phyloP scores from a whole-genome alignment of 768 basidiomycete species.

The Mycena venus region DNA sequence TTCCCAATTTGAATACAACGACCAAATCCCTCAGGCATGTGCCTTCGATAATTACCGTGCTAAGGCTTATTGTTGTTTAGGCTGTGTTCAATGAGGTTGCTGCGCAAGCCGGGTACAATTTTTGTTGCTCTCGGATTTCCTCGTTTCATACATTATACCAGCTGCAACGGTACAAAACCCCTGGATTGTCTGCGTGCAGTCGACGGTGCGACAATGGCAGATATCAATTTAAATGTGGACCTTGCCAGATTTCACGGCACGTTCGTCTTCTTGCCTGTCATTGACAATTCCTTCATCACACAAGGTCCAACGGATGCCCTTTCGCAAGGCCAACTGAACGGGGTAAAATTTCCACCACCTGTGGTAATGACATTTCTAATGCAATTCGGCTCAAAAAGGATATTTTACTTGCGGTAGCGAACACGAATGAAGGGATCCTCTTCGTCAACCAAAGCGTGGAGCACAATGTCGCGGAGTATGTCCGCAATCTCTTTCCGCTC shows the following conservation, averaged over 20 bases:
- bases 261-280: constrained; percentile 47
- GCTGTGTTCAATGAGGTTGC: background rate
- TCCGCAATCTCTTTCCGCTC: constrained; percentile 36
- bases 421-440: constrained; percentile 38
- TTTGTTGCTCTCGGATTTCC: background rate
- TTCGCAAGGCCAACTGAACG: constrained; percentile 5
- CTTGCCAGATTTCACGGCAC: background rate
- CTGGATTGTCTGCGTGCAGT: background rate
- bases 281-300: constrained; percentile 49
- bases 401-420: constrained; percentile 38
- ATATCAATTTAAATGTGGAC: background rate
- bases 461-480: constrained; percentile 27
- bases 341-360: background rate
- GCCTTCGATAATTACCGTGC: background rate
- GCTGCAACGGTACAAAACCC: background rate
- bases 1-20: constrained; percentile 48
- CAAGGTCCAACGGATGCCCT: constrained; percentile 47
- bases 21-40: constrained; percentile 7
- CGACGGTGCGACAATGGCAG: background rate
- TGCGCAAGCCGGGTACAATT: background rate
- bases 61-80: background rate
- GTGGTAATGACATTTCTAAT: background rate
- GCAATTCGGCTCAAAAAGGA: constrained; percentile 12
- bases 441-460: constrained; percentile 34
- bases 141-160: background rate